These are phyloP conservation scores for Cenchrus purpureus DNA, from an alignment of 176 grass and related monocot species.

Conservation along the genomic window DNA sequence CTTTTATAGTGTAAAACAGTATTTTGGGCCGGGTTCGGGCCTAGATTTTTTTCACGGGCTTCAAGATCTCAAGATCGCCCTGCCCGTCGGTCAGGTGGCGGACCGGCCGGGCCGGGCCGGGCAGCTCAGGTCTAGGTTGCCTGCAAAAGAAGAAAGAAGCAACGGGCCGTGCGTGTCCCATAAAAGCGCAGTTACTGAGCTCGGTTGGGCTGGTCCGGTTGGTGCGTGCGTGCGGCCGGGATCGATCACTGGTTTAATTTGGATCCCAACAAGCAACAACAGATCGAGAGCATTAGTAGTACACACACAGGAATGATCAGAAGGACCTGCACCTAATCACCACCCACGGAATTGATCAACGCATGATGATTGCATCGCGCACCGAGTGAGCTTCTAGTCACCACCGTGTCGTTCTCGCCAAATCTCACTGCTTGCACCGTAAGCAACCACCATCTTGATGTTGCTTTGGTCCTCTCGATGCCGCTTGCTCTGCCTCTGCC, in stretches of 20 bases:
- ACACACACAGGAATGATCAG: not conserved
- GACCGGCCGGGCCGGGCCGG: too few relatives aligned
- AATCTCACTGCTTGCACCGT: constrained; percentile 16
- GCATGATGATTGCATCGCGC: not conserved
- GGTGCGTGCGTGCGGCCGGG: not conserved
- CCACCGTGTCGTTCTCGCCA: not conserved
- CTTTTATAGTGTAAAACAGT: too few relatives aligned
- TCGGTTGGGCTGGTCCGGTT: constrained; percentile 15
- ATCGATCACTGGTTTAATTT: not conserved
- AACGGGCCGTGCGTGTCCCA: not conserved
- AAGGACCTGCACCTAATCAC: not conserved
- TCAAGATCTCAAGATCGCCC: too few relatives aligned
- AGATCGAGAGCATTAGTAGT: not conserved
- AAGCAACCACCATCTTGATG: constrained; percentile 22
- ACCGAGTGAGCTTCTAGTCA: not conserved
- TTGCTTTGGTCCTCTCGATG: not conserved
- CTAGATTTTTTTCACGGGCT: too few relatives aligned
- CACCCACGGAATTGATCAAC: not conserved
- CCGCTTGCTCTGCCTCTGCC: too few relatives aligned
- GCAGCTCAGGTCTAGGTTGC: too few relatives aligned
- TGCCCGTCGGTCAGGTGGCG: too few relatives aligned
- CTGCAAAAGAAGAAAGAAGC: not conserved
- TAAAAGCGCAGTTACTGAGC: constrained; percentile 26
- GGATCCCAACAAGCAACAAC: not conserved
- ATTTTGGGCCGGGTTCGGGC: too few relatives aligned